A percentile compares a stretch with the other conserved stretches of the same genome.
Evolutionary conservation across 1,284 basidiomycete species (phyloP).

Genomic region (Hemileia vastatrix): DNA sequence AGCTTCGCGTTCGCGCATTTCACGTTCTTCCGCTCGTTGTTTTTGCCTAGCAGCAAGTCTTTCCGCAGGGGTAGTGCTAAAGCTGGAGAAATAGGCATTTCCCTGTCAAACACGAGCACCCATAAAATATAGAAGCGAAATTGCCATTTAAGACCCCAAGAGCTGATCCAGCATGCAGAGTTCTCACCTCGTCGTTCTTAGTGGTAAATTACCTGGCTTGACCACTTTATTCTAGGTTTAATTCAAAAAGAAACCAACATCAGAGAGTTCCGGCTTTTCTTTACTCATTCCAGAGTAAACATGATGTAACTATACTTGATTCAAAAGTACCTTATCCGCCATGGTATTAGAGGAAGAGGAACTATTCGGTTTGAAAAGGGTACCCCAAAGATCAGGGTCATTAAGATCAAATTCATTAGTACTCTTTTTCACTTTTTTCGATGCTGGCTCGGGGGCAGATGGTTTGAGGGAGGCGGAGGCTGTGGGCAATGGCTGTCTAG

Average conservation of each 20-base stretch:
- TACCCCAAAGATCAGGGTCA: conserved; percentile 16
- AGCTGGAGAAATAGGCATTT: background rate
- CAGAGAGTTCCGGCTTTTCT: background rate
- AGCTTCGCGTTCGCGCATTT: background rate
- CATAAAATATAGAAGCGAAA: background rate
- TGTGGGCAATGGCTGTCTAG: too few relatives aligned
- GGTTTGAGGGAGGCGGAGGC: too few relatives aligned
- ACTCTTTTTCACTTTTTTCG: too few relatives aligned
- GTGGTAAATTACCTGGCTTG: conserved; percentile 14
- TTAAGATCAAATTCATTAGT: conserved; percentile 20
- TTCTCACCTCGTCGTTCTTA: conserved; percentile 5
- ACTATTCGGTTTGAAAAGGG: conserved; percentile 14
- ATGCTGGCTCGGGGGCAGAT: too few relatives aligned
- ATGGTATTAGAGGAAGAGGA: background rate
- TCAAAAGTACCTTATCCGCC: background rate
- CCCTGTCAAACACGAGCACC: background rate
- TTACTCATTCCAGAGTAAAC: background rate
- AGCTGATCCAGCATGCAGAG: background rate
- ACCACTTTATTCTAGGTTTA: conserved; percentile 4
- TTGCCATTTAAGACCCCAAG: background rate
- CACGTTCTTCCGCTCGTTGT: conserved; percentile 9
- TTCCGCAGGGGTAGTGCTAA: background rate
- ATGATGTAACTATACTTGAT: background rate
- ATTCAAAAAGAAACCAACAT: background rate
- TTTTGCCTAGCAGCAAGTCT: conserved; percentile 9